phyloP scores from a whole-genome alignment of 1,284 basidiomycete species.

The Trametes polyzona region DNA sequence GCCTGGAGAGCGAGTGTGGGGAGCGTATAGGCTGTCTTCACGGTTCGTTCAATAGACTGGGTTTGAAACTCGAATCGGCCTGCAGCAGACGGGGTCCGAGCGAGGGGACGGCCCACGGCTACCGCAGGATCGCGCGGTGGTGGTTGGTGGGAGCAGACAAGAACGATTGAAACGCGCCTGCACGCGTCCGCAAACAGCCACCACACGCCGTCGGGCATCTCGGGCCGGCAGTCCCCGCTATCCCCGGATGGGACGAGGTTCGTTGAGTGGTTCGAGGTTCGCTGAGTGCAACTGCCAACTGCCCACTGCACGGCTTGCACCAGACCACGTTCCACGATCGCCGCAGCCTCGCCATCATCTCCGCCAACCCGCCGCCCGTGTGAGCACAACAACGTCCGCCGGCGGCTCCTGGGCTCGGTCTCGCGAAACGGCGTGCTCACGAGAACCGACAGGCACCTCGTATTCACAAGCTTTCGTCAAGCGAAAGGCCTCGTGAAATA shows the following conservation, averaged over 20 bases:
- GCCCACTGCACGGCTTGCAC: neutral
- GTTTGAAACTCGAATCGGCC: constrained; percentile 1
- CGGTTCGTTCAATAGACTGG: neutral
- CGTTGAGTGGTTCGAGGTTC: neutral
- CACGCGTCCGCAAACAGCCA: neutral
- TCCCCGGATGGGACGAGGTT: neutral
- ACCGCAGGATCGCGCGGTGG: neutral
- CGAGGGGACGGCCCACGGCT: neutral
- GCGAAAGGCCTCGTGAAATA: too few relatives aligned
- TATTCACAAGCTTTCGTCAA: too few relatives aligned
- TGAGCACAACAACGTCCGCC: too few relatives aligned
- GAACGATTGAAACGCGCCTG: neutral
- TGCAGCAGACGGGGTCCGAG: neutral
- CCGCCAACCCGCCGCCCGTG: too few relatives aligned
- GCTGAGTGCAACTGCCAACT: too few relatives aligned
- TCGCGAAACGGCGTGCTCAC: too few relatives aligned
- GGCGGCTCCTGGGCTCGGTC: too few relatives aligned
- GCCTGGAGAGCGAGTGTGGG: neutral
- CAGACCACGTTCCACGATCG: neutral
- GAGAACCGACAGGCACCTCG: too few relatives aligned
- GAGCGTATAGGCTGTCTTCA: neutral
- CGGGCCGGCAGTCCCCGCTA: neutral
- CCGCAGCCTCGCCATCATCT: neutral
- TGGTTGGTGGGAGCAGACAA: neutral
- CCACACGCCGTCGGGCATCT: neutral